A percentile compares a stretch with the other conserved stretches of the same genome.
Evolutionary conservation across 805 yeast species (phyloP).

Genomic region (Saturnispora mendoncae): DNA sequence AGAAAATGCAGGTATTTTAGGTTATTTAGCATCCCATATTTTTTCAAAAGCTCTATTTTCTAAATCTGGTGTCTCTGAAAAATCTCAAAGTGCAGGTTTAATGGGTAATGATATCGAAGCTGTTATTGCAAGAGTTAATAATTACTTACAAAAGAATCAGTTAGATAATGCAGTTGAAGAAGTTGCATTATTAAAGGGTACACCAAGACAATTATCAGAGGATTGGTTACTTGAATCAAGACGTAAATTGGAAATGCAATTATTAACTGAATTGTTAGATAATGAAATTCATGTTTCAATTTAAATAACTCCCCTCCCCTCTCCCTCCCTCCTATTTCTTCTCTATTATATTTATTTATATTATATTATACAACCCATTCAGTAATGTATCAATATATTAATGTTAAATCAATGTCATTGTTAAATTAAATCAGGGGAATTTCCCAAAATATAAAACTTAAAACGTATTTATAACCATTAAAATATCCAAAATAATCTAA

Average conservation of each 20-base stretch:
- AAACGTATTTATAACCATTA: too few species aligned
- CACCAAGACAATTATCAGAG: constrained; percentile 82
- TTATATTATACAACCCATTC: not conserved
- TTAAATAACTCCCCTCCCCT: not conserved
- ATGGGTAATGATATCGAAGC: constrained; percentile 79
- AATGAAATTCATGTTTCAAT: constrained; percentile 45
- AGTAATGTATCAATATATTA: not conserved
- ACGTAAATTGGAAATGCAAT: constrained; percentile 80
- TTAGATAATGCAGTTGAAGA: constrained; percentile 89
- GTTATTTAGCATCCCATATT: constrained; percentile 73
- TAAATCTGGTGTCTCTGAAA: constrained; percentile 63
- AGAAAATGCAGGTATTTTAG: constrained; percentile 91
- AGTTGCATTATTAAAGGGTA: constrained; percentile 80
- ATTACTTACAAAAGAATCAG: constrained; percentile 63
- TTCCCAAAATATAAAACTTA: too few species aligned
- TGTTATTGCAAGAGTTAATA: constrained; percentile 76
- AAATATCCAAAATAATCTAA: too few species aligned
- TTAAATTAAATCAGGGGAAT: too few species aligned
- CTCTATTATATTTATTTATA: not conserved
- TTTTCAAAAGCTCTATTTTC: constrained; percentile 69
- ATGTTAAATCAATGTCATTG: too few species aligned
- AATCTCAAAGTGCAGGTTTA: constrained; percentile 23
- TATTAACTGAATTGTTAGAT: constrained; percentile 61
- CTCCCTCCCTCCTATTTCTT: not conserved
- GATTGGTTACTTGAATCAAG: constrained; percentile 91